Conservation (phyloP, 2,329 filamentous ascomycete genomes). For the Arthroderma sp. region DNA sequence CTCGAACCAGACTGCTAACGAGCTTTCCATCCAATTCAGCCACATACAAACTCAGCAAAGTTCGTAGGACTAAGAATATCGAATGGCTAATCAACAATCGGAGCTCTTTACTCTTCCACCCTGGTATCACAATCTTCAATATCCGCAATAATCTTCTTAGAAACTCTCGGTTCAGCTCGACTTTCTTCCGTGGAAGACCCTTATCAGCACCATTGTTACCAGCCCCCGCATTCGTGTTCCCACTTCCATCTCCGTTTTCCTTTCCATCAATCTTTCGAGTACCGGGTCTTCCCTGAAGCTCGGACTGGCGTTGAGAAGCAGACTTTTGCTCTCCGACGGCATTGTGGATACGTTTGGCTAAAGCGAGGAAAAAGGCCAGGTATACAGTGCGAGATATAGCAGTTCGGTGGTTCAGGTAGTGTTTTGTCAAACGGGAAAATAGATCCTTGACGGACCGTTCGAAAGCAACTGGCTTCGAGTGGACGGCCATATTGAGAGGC, state of each 20-base stretch:
- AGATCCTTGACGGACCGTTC: slow-evolving; percentile 53
- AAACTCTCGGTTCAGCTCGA: slow-evolving; percentile 84
- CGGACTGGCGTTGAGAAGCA: slow-evolving; percentile 55
- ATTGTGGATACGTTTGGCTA: slow-evolving; percentile 77
- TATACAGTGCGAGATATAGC: slow-evolving; percentile 75
- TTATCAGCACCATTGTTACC: slow-evolving; percentile 15
- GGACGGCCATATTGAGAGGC: slow-evolving; percentile 50
- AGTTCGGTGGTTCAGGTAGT: slow-evolving; percentile 69
- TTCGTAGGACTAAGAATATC: slow-evolving; percentile 80
- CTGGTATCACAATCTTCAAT: slow-evolving; percentile 76
- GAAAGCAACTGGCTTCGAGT: slow-evolving; percentile 56
- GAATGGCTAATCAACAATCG: slow-evolving; percentile 79
- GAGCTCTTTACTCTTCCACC: slow-evolving; percentile 79
- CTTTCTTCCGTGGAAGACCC: slow-evolving; percentile 51
- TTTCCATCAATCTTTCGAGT: slow-evolving; percentile 21
- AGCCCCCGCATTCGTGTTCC: slow-evolving; percentile 13
- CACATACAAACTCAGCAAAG: slow-evolving; percentile 87
- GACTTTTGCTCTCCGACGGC: slow-evolving; percentile 89
- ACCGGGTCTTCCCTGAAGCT: slow-evolving; percentile 42
- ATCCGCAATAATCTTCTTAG: slow-evolving; percentile 64
- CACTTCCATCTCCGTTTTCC: not conserved
- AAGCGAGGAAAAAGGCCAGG: slow-evolving; percentile 64
- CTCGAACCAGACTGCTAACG: slow-evolving; percentile 83
- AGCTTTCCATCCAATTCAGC: slow-evolving; percentile 89
- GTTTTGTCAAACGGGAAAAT: slow-evolving; percentile 51